A percentile compares a stretch with the other conserved stretches of the same genome.
These are phyloP conservation scores for Aspergillus niger DNA, from an alignment of 2,329 filamentous ascomycete species.

Conservation along the genomic window DNA sequence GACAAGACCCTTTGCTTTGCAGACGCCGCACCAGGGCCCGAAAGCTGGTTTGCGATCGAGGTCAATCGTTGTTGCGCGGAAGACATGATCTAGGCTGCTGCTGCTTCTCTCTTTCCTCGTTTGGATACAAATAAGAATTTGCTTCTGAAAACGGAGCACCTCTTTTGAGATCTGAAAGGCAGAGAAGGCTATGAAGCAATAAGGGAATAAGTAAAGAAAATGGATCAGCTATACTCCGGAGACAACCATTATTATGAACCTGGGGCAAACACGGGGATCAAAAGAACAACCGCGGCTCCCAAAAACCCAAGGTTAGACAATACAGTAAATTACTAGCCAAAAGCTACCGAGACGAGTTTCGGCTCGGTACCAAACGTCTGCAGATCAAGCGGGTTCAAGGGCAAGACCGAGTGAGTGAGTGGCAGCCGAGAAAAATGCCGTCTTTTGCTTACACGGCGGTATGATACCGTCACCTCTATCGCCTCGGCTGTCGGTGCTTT, in stretches of 20 bases:
- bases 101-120: not conserved
- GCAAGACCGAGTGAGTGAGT: not conserved
- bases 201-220: not conserved
- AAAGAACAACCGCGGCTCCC: conserved; percentile 19
- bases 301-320: conserved; percentile 13
- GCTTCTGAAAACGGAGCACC: too few species aligned
- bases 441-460: conserved; percentile 16
- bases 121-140: too few species aligned
- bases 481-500: conserved; percentile 28
- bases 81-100: conserved; percentile 34
- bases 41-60: conserved; percentile 46
- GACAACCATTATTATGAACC: conserved; percentile 7
- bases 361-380: not conserved
- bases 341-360: conserved; percentile 13
- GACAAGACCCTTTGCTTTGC: conserved; percentile 36
- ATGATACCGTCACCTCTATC: conserved; percentile 29
- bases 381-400: conserved; percentile 1
- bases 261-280: conserved; percentile 6
- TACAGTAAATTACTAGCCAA: not conserved
- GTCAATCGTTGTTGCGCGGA: conserved; percentile 42
- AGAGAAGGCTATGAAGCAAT: not conserved
- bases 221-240: not conserved
- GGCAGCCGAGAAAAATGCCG: conserved; percentile 32
- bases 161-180: not conserved
- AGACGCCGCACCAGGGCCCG: conserved; percentile 28